Evolutionary conservation across 2,329 filamentous ascomycete species (phyloP), one percentile per base, ranked within the genome.

Genomic region (Aspergillus sp.): DNA sequence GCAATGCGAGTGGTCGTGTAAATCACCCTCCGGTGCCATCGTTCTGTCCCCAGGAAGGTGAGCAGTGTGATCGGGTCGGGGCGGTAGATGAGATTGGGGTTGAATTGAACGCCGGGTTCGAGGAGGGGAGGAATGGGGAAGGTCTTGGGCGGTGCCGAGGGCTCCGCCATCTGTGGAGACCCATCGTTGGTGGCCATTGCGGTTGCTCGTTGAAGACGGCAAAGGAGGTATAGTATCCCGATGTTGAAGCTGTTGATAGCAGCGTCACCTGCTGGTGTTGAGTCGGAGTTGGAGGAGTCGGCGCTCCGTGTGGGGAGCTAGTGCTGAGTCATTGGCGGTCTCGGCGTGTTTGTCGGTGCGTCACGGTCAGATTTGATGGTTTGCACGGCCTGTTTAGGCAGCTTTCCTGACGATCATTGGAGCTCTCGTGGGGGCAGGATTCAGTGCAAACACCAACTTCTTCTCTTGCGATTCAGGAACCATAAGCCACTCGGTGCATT

Each of bases 11-110:
- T 15, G 12, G 15, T 34, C 0, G 17, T 12, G 13, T 45, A 55
- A 1, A 62, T 51, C 22, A 15, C n/a, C 4, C 37, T 57, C 8
- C 34, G 42, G 20, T 63, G 55, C 63, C 68, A 74, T 42, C 50
- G 58, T 7, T 41, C 22, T 3, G 50, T 48, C 1, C 68, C 66
- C 39, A 64, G 58, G 51, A 72, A 73, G 17, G 68, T 65, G 41
- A 73, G 56, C 7, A 70, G 56, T 13, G 65, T 67, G 49, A 73
- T 63, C 2, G 56, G 56, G 45, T 69, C 68, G 0, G 70, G 70
- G 15, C 54, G 61, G 3, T 61, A 53, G 45, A 70, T 58, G 19
- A 66, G 51, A 9, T 72, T 67, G n/a, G 63, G 64, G 9, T 67
- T 66, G 42, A 72, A 41, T 47, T 48, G 46, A 17, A 50, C 13